Base-by-base conservation (phyloP, 2,329 filamentous ascomycete species). In the Colletotrichum siamense region DNA sequence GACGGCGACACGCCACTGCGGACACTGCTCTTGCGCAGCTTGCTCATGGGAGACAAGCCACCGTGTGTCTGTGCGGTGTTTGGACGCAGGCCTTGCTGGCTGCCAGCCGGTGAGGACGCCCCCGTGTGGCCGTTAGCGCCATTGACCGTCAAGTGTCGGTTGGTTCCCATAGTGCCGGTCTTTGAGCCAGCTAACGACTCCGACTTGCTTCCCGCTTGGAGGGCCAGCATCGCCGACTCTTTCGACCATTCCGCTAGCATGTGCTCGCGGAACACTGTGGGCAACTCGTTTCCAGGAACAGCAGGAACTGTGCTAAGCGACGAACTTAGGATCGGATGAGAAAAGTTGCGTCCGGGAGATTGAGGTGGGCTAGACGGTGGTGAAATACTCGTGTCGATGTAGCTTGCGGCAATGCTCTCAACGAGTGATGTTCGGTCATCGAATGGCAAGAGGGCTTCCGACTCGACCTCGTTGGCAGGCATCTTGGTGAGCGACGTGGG, bases 181-280 rank as follows among this genome's bases (percentile, higher is more conserved):
- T 91, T 92, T 4, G 95, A 98, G 26, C 95, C 95, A 70, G 89
- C 94, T 71, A 98, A 86, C 6, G 95, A 98, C 15, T 91, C 91
- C 1, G 94, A 92, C 80, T 93, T 95, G 80, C 93, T 93, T 66
- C 89, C 91, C 71, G 94, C 92, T 75, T 94, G 92, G 65, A 95
- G 89, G 49, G 91, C 89, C 13, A 93, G 91, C 69, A 97, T 87
- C 36, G 94, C 94, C 16, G 88, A 86, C 26, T 98, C 96, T 81
- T 93, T 93, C 52, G 92, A 94, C 96, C 96, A 98, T 64, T 95
- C 91, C 24, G 91, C 88, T 73, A 95, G 86, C 91, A 98, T 95
- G 79, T 95, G 91, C 77, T 97, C 95, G 78, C 90, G 92, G 79
- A 95, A 91, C 32, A 88, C 89, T 18, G 87, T 83, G 0, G 95